These are phyloP conservation scores for Aquilaria yunnanensis DNA, from an alignment of 345 rosid species.

Conservation along the genomic window DNA sequence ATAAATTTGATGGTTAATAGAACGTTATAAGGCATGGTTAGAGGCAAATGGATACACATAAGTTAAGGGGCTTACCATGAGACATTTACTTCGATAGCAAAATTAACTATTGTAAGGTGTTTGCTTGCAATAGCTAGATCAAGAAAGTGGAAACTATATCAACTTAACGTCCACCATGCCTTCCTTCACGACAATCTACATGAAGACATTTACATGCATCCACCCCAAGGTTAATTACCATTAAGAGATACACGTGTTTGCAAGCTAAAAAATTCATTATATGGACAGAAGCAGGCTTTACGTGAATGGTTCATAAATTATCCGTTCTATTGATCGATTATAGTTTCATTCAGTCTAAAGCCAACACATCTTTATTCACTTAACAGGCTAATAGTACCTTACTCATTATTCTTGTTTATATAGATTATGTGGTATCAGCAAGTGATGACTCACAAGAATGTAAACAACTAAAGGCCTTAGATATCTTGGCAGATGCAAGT, in stretches of 20 bases:
- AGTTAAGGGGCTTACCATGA: neutral
- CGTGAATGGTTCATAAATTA: neutral
- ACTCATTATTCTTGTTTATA: neutral
- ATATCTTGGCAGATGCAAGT: neutral
- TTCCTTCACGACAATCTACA: neutral
- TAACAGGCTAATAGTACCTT: neutral
- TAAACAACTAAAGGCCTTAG: neutral
- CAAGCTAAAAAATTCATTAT: neutral
- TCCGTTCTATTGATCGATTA: neutral
- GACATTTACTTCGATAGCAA: neutral
- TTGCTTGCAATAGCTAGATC: neutral
- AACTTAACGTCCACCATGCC: neutral
- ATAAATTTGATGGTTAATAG: too few relatives aligned
- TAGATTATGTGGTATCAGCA: neutral
- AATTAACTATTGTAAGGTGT: neutral
- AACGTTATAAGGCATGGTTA: too few relatives aligned
- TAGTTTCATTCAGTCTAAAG: neutral
- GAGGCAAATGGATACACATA: neutral
- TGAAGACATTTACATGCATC: slow-evolving; percentile 5
- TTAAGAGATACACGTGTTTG: neutral
- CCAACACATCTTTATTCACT: neutral
- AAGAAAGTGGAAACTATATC: neutral
- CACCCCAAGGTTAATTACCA: neutral
- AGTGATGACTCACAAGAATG: neutral
- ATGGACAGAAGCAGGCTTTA: neutral